phyloP scores from a whole-genome alignment of 2,329 filamentous ascomycete genomes.

The Diaporthe citrichinensis region DNA sequence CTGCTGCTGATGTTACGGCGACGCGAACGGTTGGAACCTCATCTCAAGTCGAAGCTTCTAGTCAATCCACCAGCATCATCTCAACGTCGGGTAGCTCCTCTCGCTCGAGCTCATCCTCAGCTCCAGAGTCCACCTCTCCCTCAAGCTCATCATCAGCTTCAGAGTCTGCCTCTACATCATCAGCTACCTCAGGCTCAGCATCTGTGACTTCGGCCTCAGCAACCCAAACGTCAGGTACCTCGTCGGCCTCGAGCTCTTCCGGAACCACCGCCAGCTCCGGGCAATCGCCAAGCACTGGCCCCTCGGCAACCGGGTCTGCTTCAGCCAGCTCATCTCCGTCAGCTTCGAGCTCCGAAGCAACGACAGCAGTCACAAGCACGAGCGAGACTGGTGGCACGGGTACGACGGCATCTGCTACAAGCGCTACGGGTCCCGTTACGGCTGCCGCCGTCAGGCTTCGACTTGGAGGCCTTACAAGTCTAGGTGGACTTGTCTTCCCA shows the following conservation, averaged over 20 bases:
- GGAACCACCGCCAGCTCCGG: constrained; percentile 34
- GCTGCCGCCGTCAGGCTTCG: constrained; percentile 26
- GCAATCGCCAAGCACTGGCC: constrained; percentile 26
- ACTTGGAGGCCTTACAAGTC: constrained; percentile 14
- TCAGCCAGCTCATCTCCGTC: not conserved
- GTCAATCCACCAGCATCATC: constrained; percentile 39
- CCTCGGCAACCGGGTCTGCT: constrained; percentile 33
- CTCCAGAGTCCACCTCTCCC: not conserved
- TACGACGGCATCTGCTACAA: constrained; percentile 11
- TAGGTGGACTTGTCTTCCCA: constrained; percentile 30
- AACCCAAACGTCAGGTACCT: constrained; percentile 27
- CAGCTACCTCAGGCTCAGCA: not conserved
- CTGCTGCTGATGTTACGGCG: constrained; percentile 41
- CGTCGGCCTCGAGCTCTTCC: constrained; percentile 1
- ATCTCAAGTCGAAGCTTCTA: constrained; percentile 39
- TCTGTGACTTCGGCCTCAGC: constrained; percentile 8
- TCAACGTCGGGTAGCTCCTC: constrained; percentile 20
- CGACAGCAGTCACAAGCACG: constrained; percentile 17
- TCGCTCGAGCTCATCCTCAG: not conserved
- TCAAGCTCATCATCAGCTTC: not conserved
- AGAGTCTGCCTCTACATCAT: constrained; percentile 1
- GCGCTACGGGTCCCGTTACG: constrained; percentile 8
- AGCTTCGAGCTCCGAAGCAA: constrained; percentile 13
- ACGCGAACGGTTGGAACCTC: constrained; percentile 37
- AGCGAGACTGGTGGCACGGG: constrained; percentile 10